Evolutionary conservation across 2,329 filamentous ascomycete genomes (phyloP).

Genomic region (Exophiala sp.): DNA sequence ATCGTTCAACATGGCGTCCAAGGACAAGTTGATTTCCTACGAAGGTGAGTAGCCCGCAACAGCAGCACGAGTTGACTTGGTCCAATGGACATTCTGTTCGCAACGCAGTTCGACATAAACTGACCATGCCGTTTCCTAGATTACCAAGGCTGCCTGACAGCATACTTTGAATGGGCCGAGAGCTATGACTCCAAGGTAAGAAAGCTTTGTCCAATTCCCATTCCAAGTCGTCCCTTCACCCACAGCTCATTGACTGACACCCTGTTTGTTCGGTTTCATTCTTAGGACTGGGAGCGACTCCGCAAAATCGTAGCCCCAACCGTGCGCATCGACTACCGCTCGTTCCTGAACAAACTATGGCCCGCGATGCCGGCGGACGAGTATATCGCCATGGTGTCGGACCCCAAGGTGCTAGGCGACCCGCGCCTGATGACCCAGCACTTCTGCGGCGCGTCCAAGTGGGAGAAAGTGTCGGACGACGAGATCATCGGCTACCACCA

Average conservation of each 20-base stretch:
- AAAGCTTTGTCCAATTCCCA: not conserved
- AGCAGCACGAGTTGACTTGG: no score
- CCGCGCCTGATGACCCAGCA: slow-evolving; percentile 59
- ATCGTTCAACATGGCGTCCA: slow-evolving; percentile 20
- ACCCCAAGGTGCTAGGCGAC: slow-evolving; percentile 54
- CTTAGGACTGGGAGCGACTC: slow-evolving; percentile 39
- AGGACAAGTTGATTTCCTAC: slow-evolving; percentile 23
- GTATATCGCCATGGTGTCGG: slow-evolving; percentile 57
- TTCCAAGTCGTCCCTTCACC: not conserved
- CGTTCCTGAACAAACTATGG: slow-evolving; percentile 56
- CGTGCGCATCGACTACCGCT: slow-evolving; percentile 65
- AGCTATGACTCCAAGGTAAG: slow-evolving; percentile 42
- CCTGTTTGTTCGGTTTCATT: not conserved
- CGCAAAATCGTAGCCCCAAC: slow-evolving; percentile 42
- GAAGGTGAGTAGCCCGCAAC: slow-evolving; percentile 25
- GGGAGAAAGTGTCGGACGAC: slow-evolving; percentile 27
- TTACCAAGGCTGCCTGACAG: slow-evolving; percentile 27
- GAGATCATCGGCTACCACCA: slow-evolving; percentile 31
- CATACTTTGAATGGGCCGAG: slow-evolving; percentile 41
- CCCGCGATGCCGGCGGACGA: slow-evolving; percentile 56
- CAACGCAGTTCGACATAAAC: not conserved
- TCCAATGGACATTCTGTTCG: no score
- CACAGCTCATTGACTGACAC: not conserved
- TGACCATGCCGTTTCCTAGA: slow-evolving; percentile 14
- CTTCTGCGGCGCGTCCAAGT: slow-evolving; percentile 44